Conservation (phyloP, 2,329 filamentous ascomycete genomes). For the Phaeosphaeriaceae sp. region DNA sequence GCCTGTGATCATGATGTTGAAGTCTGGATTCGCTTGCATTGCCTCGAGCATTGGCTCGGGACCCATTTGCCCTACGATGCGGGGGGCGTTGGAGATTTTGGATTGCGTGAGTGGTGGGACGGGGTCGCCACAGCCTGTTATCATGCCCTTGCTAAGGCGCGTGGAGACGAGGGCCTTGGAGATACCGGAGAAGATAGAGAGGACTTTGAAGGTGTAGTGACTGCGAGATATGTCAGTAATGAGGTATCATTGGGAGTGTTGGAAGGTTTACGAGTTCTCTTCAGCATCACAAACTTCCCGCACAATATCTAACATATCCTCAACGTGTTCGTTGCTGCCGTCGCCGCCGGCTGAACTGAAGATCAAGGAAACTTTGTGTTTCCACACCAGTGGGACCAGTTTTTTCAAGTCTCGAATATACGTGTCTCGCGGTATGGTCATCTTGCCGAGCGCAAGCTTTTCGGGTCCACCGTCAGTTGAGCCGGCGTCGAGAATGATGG, state of each 20-base stretch:
- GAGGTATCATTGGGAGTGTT: neutral
- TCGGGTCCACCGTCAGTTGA: constrained; percentile 33
- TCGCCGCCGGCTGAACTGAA: constrained; percentile 32
- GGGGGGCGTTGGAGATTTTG: constrained; percentile 49
- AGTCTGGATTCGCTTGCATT: constrained; percentile 53
- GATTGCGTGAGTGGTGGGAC: constrained; percentile 51
- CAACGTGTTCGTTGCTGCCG: constrained; percentile 32
- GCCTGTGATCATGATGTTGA: constrained; percentile 59
- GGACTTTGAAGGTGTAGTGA: constrained; percentile 23
- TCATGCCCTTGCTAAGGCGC: constrained; percentile 9
- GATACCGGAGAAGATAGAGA: constrained; percentile 38
- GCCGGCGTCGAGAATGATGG: constrained; percentile 35
- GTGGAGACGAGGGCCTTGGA: constrained; percentile 18
- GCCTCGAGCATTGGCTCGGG: constrained; percentile 55
- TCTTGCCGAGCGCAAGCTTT: constrained; percentile 30
- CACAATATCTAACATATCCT: constrained; percentile 21
- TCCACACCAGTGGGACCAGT: constrained; percentile 16
- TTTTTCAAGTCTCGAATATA: constrained; percentile 30
- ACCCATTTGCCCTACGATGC: constrained; percentile 58
- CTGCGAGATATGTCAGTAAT: constrained; percentile 9
- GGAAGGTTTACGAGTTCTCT: neutral
- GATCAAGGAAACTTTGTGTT: constrained; percentile 24
- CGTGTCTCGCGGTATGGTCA: constrained; percentile 19
- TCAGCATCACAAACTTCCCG: constrained; percentile 18
- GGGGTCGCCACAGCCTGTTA: constrained; percentile 47